Base-by-base conservation (phyloP, 202 grass and related monocot species). In the Cymbopogon flexuosus region DNA sequence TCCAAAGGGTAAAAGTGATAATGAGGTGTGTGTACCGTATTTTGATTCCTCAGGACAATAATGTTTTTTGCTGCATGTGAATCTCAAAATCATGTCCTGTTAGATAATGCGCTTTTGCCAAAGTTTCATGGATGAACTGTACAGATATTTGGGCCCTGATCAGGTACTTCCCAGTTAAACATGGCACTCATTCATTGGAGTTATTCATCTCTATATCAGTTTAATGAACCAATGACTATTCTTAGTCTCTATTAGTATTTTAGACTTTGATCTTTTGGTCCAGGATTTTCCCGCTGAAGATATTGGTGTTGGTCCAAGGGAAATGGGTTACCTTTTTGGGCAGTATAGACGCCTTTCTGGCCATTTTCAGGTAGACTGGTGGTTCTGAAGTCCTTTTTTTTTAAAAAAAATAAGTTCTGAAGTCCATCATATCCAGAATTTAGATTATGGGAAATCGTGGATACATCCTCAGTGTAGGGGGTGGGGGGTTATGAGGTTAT, bases 91-190 rank as follows among this genome's bases (percentile, higher is more conserved):
- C 69, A 15, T 72, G 88, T 45, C 73, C 27, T 91, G 37, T 13
- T 89, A 99, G 96, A 93, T 99, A 74, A 99, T 99, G 96, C 92
- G 90, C 61, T 99, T 99, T 88, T 99, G 96, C 87, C 96, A 99
- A 89, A 99, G 96, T 75, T 99, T 96, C 79, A 96, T 99, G 92
- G 90, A 99, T 81, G 96, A 99, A 62, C 85, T 99, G 61, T 91
- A 96, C 82, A 91, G 89, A 86, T 93, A 99, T 85, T 77, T 99
- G 87, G 96, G 96, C 33, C 85, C 92, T 93, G 96, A 99, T 83
- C 96, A 96, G 96, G 96, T 96, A 81, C 57, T 79, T 69, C 5
- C 8, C 15, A 77, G 56, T 70, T 37, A 79, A 59, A 46, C 23
- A 79, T 16, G 40, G 65, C 74, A 46, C 8, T 13, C 22, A 80